Evolutionary conservation across 148 eudicot genomes (phyloP).

Genomic region (Beta vulgaris): DNA sequence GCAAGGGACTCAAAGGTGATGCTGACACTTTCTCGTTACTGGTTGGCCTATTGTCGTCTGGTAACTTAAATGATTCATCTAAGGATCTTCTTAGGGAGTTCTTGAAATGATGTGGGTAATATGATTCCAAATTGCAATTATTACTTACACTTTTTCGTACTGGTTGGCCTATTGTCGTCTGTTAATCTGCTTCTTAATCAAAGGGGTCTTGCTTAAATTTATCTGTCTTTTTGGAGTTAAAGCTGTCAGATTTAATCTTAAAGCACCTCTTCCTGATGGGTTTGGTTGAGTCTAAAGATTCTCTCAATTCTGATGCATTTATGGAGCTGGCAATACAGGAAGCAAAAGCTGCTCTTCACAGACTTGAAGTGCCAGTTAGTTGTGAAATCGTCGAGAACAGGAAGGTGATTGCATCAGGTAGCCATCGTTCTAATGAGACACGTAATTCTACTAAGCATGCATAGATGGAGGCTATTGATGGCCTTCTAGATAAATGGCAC

Average conservation of each 20-base stretch:
- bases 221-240: background rate
- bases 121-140: no score
- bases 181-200: background rate
- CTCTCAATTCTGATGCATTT: constrained; percentile 28
- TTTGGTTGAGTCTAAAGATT: constrained; percentile 10
- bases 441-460: constrained; percentile 88
- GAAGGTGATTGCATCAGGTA: constrained; percentile 62
- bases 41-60: no score
- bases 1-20: no score
- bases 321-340: constrained; percentile 73
- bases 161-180: no score
- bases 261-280: constrained; percentile 23
- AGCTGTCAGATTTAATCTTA: background rate
- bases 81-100: no score
- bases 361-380: constrained; percentile 83
- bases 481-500: constrained; percentile 65
- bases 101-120: no score
- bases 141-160: no score
- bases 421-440: constrained; percentile 77
- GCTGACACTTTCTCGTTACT: no score
- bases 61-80: no score
- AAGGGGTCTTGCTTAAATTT: constrained; percentile 1
- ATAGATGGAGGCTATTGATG: constrained; percentile 85
- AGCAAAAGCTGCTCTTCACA: constrained; percentile 64
- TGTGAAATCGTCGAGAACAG: constrained; percentile 66